Evolutionary conservation across 108 stramenopile species (phyloP), one percentile per base, ranked within the genome.

Genomic region (Chaetoceros muelleri): DNA sequence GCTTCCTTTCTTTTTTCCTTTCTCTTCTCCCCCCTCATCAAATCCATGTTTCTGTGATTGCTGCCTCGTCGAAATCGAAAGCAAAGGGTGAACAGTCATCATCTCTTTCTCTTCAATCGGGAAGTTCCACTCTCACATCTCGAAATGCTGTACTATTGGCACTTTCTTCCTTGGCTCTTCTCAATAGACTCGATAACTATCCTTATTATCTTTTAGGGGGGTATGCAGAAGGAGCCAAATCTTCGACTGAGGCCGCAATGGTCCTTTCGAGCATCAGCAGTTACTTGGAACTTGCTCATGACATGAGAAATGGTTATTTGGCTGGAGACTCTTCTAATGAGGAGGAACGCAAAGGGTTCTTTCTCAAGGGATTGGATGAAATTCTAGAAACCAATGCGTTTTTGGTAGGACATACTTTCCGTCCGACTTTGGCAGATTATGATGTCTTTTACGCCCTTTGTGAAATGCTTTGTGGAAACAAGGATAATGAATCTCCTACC

Each of bases 251-350:
- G 28, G 68, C 79, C 2, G 71, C 76, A 34, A 50, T 81, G 51
- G 81, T 80, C 21, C 50, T 85, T 64, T 80, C 84, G 5, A 70
- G 69, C n/a, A 66, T 86, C 24, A 68, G 78, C 28, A 73, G 69
- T 44, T 90, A 85, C 84, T 84, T 86, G 85, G 74, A 74, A 30
- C 67, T 86, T 17, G 87, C 84, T 1, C 72, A 72, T 34, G 66
- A 72, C 10, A 51, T 80, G 16, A 68, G 73, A 16, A 28, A 46
- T 24, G 21, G 3, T 24, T 44, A 26, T n/a, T 48, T 29, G 10
- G 52, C 46, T n/a, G n/a, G n/a, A n/a, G n/a, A n/a, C n/a, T n/a
- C n/a, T n/a, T n/a, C n/a, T n/a, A n/a, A n/a, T n/a, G n/a, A n/a
- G n/a, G 30, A 62, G 24, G 5, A 57, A 25, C 23, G 45, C 13